Percentiles rank a stretch among this genome's conserved stretches.
Conservation (phyloP, 257 asterid species). For the Penstemon eatonii region DNA sequence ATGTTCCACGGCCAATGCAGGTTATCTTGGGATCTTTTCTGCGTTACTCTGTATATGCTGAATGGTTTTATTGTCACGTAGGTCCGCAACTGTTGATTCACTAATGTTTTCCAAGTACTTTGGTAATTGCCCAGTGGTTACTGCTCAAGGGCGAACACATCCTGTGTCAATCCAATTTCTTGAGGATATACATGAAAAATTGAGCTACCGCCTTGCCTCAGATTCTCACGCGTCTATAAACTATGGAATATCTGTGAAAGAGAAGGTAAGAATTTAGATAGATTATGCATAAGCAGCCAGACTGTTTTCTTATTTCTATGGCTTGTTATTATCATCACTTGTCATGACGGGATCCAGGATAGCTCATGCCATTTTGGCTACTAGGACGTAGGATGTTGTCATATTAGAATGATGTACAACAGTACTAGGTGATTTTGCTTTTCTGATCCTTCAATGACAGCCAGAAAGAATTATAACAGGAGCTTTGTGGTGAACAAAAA, state of each 20-base stretch:
- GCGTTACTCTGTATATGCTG: constrained; percentile 23
- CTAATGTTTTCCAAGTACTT: constrained; percentile 83
- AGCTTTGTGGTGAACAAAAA: background rate
- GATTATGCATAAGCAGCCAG: constrained; percentile 3
- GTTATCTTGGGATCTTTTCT: constrained; percentile 24
- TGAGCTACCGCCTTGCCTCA: constrained; percentile 80
- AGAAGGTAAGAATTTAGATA: constrained; percentile 54
- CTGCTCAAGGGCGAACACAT: constrained; percentile 93
- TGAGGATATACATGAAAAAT: constrained; percentile 81
- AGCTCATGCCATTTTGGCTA: background rate
- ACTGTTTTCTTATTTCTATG: background rate
- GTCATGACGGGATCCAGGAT: background rate
- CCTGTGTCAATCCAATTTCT: constrained; percentile 84
- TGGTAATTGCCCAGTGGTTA: constrained; percentile 88
- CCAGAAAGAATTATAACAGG: background rate
- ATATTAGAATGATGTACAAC: background rate
- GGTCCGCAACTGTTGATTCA: constrained; percentile 99
- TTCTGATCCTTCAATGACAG: background rate
- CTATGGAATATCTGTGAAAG: constrained; percentile 46
- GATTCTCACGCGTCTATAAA: constrained; percentile 83
- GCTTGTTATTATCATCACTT: background rate
- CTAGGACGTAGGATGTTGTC: background rate
- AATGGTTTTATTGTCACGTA: constrained; percentile 36
- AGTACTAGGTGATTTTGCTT: background rate
- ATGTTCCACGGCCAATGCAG: constrained; percentile 25